A percentile compares a stretch with the other conserved stretches of the same genome.
phyloP scores from a whole-genome alignment of 1,139 yeast genomes.

The Zygosaccharomyces pseudobailii region DNA sequence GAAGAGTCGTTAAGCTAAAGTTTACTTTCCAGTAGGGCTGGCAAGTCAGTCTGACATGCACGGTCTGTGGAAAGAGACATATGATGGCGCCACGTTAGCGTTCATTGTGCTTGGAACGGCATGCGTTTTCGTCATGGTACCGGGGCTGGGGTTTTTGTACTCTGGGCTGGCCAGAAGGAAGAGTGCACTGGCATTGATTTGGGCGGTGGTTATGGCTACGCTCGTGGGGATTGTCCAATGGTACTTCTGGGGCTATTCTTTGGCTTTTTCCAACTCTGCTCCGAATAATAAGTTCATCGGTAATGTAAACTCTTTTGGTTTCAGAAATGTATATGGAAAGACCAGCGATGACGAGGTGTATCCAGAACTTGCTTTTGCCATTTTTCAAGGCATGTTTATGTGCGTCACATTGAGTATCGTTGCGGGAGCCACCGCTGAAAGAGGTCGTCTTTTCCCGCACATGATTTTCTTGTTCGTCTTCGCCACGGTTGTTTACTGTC shows the following conservation, averaged over 20 bases:
- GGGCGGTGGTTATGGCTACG: conserved; percentile 73
- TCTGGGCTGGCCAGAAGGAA: conserved; percentile 91
- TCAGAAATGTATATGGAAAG: conserved; percentile 62
- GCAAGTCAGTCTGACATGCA: conserved; percentile 9
- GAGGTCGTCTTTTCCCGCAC: conserved; percentile 85
- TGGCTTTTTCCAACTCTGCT: conserved; percentile 76
- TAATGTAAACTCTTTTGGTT: conserved; percentile 74
- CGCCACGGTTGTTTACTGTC: conserved; percentile 91
- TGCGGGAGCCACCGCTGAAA: conserved; percentile 92
- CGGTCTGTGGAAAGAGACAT: conserved; percentile 33
- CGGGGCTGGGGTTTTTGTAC: conserved; percentile 89
- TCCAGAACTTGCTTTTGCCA: conserved; percentile 82
- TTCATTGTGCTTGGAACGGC: conserved; percentile 55
- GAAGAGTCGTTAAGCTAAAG: background rate
- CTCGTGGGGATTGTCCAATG: conserved; percentile 83
- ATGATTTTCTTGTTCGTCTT: conserved; percentile 78
- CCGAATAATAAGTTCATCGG: conserved; percentile 76
- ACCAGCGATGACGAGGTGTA: conserved; percentile 41
- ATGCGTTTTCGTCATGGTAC: conserved; percentile 86
- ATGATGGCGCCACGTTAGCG: conserved; percentile 49
- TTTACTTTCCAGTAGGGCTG: background rate
- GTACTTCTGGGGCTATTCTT: conserved; percentile 97
- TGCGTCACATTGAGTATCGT: conserved; percentile 87
- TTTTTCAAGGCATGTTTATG: conserved; percentile 87
- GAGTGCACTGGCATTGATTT: conserved; percentile 82